Evolutionary conservation across 129 eudicot genomes (phyloP).

Genomic region (Saposhnikovia divaricata): DNA sequence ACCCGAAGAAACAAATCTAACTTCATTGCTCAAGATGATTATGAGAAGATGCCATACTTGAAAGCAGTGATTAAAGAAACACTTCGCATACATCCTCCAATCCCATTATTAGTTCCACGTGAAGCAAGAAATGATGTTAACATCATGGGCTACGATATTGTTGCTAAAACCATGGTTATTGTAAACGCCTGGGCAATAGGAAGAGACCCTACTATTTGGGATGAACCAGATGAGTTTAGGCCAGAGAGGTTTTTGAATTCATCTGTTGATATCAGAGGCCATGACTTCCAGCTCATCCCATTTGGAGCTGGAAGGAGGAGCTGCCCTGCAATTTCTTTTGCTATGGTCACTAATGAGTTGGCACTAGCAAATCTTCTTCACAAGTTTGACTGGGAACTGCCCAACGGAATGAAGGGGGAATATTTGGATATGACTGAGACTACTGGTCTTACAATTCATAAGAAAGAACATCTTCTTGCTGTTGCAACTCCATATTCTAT

Average conservation of each 20-base stretch:
- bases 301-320: conserved; percentile 50
- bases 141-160: conserved; percentile 34
- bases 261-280: conserved; percentile 22
- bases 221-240: conserved; percentile 29
- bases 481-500: conserved; percentile 25
- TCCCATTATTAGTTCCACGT: conserved; percentile 28
- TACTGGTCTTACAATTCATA: conserved; percentile 20
- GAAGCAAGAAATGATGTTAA: conserved; percentile 26
- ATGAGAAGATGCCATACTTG: conserved; percentile 36
- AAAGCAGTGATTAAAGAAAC: conserved; percentile 41
- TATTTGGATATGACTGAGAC: conserved; percentile 35
- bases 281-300: conserved; percentile 37
- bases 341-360: conserved; percentile 22
- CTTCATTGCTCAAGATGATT: conserved; percentile 17
- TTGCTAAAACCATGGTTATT: conserved; percentile 31
- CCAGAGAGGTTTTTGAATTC: conserved; percentile 40
- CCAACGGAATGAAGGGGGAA: conserved; percentile 19
- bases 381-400: conserved; percentile 36
- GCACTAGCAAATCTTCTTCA: conserved; percentile 35
- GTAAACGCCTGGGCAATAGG: conserved; percentile 43
- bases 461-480: conserved; percentile 30
- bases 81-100: conserved; percentile 35
- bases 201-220: conserved; percentile 44
- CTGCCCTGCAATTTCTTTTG: conserved; percentile 42
- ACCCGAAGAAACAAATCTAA: neutral